Evolutionary conservation across 2,329 filamentous ascomycete species (phyloP).

Genomic region (Neonectria faginata): DNA sequence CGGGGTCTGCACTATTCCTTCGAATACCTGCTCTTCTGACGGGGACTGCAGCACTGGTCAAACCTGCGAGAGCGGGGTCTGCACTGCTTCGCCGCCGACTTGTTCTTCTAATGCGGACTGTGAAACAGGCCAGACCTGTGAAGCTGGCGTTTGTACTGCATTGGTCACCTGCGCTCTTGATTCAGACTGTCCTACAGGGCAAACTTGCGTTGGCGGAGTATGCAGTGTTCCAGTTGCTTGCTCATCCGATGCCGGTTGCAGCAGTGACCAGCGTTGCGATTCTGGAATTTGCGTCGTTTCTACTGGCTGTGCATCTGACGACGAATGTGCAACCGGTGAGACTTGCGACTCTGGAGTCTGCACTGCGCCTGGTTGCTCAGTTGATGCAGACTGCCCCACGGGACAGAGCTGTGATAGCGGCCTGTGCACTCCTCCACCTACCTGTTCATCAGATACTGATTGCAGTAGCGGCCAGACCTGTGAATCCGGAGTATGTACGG

Average conservation of each 20-base stretch:
- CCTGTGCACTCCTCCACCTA: not conserved
- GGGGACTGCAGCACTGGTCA: not conserved
- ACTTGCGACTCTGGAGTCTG: constrained; percentile 4
- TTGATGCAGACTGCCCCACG: constrained; percentile 1
- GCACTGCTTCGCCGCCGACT: not conserved
- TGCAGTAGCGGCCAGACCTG: constrained; percentile 7
- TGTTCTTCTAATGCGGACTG: not conserved
- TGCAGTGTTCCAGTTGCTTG: not conserved
- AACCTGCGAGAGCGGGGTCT: constrained; percentile 8
- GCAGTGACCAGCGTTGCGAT: constrained; percentile 1
- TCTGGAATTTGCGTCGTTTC: constrained; percentile 2
- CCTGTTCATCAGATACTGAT: not conserved
- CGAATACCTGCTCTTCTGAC: constrained; percentile 3
- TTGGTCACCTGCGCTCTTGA: not conserved
- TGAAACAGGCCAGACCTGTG: not conserved
- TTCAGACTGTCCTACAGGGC: constrained; percentile 3
- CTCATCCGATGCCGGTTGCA: not conserved
- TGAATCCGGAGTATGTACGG: constrained; percentile 2
- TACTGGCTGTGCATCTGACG: not conserved
- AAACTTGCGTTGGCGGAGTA: not conserved
- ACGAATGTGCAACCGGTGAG: not conserved
- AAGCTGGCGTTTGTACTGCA: not conserved
- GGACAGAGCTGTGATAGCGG: constrained; percentile 1
- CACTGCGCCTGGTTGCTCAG: not conserved
- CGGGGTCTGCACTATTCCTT: constrained; percentile 4